phyloP scores from a whole-genome alignment of 257 asterid genomes.

The Prunella vulgaris region DNA sequence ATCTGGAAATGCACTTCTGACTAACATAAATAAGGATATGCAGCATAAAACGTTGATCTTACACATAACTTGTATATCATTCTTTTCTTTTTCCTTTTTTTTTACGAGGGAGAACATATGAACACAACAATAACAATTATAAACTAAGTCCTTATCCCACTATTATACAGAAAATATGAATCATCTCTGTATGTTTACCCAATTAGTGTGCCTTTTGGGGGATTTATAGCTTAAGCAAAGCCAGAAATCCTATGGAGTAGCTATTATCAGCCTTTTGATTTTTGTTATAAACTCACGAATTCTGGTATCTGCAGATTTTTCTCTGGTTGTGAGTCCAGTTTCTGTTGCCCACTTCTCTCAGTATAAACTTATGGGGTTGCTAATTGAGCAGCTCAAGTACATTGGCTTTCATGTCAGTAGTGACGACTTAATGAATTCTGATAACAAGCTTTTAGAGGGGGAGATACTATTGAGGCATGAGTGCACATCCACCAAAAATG shows the following conservation, averaged over 20 bases:
- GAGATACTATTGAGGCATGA: constrained; percentile 75
- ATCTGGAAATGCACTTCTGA: not conserved
- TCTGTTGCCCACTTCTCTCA: constrained; percentile 98
- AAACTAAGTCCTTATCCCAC: not conserved
- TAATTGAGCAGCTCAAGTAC: constrained; percentile 58
- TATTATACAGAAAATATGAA: not conserved
- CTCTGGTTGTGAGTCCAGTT: constrained; percentile 68
- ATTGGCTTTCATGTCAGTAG: constrained; percentile 42
- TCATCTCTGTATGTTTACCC: not conserved
- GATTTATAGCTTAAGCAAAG: not conserved
- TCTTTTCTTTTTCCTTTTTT: not conserved
- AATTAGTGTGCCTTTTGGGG: not conserved
- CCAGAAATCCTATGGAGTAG: not conserved
- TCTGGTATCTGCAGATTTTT: constrained; percentile 65
- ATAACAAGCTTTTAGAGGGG: constrained; percentile 31
- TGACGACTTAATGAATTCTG: constrained; percentile 22
- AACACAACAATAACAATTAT: not conserved
- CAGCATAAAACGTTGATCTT: not conserved
- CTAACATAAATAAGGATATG: not conserved
- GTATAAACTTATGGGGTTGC: constrained; percentile 67
- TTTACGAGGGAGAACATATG: not conserved
- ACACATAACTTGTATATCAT: not conserved
- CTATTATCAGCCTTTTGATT: constrained; percentile 7
- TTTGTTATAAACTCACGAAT: constrained; percentile 15
- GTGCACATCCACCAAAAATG: constrained; percentile 49